These are phyloP conservation scores for Begonia peltatifolia DNA, from an alignment of 306 rosid genomes.

Conservation along the genomic window DNA sequence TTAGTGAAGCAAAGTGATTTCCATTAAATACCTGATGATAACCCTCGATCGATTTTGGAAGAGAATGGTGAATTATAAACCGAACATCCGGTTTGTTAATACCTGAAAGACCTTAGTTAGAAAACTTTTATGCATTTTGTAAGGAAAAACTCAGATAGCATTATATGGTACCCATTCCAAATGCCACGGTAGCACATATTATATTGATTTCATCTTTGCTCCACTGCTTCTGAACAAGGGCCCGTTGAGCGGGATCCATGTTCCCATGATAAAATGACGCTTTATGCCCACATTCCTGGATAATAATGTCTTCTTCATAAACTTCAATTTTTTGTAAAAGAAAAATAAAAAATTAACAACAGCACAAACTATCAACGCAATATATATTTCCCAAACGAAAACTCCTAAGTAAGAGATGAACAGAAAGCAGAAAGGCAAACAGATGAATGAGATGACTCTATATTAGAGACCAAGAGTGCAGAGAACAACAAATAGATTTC, in stretches of 20 bases:
- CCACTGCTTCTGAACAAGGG: slow-evolving; percentile 90
- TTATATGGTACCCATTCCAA: slow-evolving; percentile 85
- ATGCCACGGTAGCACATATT: slow-evolving; percentile 97
- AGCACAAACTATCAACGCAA: too few species aligned
- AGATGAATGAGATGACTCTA: too few species aligned
- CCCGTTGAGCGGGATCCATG: slow-evolving; percentile 83
- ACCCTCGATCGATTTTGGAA: slow-evolving; percentile 95
- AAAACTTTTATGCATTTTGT: too few species aligned
- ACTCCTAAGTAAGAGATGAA: too few species aligned
- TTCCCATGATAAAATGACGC: slow-evolving; percentile 90
- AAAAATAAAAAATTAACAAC: too few species aligned
- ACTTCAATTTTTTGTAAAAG: too few species aligned
- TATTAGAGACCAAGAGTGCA: too few species aligned
- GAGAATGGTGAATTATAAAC: slow-evolving; percentile 93
- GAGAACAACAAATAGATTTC: too few species aligned
- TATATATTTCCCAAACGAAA: too few species aligned
- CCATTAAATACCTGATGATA: slow-evolving; percentile 70
- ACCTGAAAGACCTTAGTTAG: slow-evolving; percentile 44
- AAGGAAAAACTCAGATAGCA: too few species aligned
- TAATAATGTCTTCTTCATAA: background rate
- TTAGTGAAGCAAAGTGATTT: background rate
- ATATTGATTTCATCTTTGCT: slow-evolving; percentile 92
- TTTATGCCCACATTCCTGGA: slow-evolving; percentile 90
- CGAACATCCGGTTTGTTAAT: slow-evolving; percentile 99
- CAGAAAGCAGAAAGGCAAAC: too few species aligned